Evolutionary conservation across 768 basidiomycete genomes (phyloP), one percentile per base, ranked within the genome.

Genomic region (Gloeopeniophorella convolvens): DNA sequence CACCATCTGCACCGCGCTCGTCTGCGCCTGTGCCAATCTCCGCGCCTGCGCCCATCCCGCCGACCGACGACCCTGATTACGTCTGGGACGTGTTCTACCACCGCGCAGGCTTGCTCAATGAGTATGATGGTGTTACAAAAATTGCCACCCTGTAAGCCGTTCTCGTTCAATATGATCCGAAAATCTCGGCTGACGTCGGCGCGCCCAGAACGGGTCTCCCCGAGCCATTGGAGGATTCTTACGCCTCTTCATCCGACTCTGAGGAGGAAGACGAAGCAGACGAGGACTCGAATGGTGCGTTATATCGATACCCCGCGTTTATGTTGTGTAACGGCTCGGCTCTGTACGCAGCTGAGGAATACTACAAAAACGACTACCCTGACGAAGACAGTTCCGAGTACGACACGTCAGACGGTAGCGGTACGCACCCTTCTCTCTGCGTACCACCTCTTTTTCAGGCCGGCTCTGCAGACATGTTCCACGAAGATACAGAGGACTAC

Each of bases 71-170:
- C 4, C 74, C 74, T 23, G 88, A 89, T 58, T 90, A 86, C 56
- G 88, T 90, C 20, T 89, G 83, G 79, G 88, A 90, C 59, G 78
- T 90, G 18, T 90, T 89, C 61, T 89, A 87, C 58, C 84, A 83
- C 55, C 72, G 80, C 20, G 81, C 82, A 0, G 72, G 74, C 16
- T 73, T 78, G 10, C 63, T 79, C 33, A 72, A 72, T 15, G 80
- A 84, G 64, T 80, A 82, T 75, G 78, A 77, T 47, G 59, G 60
- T 16, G 72, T 76, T 16, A 71, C 70, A 6, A 75, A 75, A 39
- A 67, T 85, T 47, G 88, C 75, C 16, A 88, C 79, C 0, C 60
- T 85, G 86, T 89, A 63, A 43, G 78, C 66, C 28, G 36, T n/a
- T 39, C 51, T 10, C 13, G 11, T 28, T 23, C 26, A 26, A 52